Evolutionary conservation across 768 basidiomycete species (phyloP).

Genomic region (Rubroboletus pulcherrimus): DNA sequence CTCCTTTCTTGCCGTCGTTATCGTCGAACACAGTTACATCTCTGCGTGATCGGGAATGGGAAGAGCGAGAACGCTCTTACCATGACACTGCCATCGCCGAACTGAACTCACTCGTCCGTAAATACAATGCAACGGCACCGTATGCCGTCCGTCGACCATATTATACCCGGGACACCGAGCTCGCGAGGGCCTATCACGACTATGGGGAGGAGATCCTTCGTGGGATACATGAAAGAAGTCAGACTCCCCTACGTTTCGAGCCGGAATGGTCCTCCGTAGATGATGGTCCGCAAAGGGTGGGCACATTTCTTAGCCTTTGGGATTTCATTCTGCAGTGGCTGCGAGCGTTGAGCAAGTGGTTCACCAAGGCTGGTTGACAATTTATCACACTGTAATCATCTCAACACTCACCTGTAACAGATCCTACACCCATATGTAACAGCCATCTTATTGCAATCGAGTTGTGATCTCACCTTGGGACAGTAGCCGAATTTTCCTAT

Average conservation of each 20-base stretch:
- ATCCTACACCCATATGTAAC: not conserved
- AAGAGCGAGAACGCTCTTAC: constrained; percentile 59
- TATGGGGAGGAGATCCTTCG: constrained; percentile 50
- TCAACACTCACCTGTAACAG: not conserved
- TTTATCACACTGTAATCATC: not conserved
- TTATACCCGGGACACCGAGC: constrained; percentile 53
- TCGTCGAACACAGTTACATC: constrained; percentile 35
- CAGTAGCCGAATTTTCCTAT: constrained; percentile 14
- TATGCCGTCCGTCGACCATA: constrained; percentile 69
- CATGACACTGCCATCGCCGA: constrained; percentile 67
- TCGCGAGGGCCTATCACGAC: constrained; percentile 50
- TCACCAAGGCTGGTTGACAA: constrained; percentile 7
- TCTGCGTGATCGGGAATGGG: constrained; percentile 68
- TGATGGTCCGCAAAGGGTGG: not conserved
- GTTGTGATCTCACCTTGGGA: constrained; percentile 10
- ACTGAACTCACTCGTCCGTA: constrained; percentile 69
- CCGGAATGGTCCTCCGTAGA: constrained; percentile 5
- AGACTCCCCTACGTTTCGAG: not conserved
- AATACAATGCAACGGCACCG: constrained; percentile 79
- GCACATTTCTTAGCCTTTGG: constrained; percentile 21
- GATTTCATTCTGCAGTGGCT: constrained; percentile 30
- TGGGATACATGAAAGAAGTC: constrained; percentile 33
- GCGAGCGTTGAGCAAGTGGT: constrained; percentile 7
- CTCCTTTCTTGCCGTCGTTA: constrained; percentile 37
- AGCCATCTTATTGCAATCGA: not conserved